Evolutionary conservation across 768 basidiomycete species (phyloP).

Genomic region (Suillus lakei): DNA sequence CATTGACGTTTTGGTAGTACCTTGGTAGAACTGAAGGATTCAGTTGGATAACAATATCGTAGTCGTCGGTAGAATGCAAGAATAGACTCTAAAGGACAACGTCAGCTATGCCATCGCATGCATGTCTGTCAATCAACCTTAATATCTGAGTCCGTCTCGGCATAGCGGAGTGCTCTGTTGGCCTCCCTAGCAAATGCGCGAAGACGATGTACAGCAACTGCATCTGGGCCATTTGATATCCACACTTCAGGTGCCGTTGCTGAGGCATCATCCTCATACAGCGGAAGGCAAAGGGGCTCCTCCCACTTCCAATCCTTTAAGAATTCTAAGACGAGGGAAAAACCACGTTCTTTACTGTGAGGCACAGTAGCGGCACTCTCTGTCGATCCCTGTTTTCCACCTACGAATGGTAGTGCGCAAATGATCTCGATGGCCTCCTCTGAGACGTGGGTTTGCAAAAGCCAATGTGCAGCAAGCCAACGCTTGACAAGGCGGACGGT

Average conservation of each 20-base stretch:
- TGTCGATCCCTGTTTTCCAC: slow-evolving; percentile 39
- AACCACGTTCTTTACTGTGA: slow-evolving; percentile 78
- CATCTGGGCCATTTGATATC: slow-evolving; percentile 70
- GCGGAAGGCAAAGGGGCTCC: slow-evolving; percentile 71
- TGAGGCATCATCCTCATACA: slow-evolving; percentile 50
- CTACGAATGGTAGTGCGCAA: slow-evolving; percentile 78
- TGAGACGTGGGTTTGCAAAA: slow-evolving; percentile 72
- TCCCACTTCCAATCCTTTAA: slow-evolving; percentile 88
- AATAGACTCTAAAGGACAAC: slow-evolving; percentile 68
- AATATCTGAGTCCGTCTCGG: slow-evolving; percentile 57
- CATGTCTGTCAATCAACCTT: slow-evolving; percentile 48
- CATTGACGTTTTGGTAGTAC: slow-evolving; percentile 71
- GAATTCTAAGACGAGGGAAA: slow-evolving; percentile 73
- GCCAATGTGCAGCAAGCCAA: slow-evolving; percentile 92
- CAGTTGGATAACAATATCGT: slow-evolving; percentile 83
- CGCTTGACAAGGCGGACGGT: slow-evolving; percentile 90
- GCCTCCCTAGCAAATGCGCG: slow-evolving; percentile 78
- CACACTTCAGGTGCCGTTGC: slow-evolving; percentile 50
- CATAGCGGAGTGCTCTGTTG: slow-evolving; percentile 57
- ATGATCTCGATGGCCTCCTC: slow-evolving; percentile 86
- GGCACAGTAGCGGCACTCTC: slow-evolving; percentile 55
- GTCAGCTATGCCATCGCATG: slow-evolving; percentile 6
- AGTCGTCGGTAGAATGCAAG: slow-evolving; percentile 80
- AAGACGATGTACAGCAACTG: slow-evolving; percentile 75
- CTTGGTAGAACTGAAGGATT: slow-evolving; percentile 67